Conservation (phyloP, 2,329 filamentous ascomycete species). For the Elsinoe perseae region DNA sequence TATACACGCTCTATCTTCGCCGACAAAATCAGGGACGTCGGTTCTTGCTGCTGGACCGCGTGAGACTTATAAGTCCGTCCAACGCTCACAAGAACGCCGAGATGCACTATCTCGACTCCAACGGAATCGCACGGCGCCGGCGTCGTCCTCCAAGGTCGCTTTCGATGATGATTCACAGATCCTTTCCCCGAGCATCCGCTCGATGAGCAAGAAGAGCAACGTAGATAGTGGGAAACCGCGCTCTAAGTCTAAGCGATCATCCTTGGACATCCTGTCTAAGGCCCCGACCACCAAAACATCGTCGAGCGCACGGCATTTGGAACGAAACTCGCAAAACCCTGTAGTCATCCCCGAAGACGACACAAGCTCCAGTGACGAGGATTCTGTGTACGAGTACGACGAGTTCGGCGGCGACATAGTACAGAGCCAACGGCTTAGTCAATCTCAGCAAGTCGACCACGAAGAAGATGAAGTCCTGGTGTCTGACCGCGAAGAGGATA, state of each 20-base stretch:
- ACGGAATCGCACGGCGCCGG: background rate
- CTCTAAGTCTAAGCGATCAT: background rate
- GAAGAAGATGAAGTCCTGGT: constrained; percentile 19
- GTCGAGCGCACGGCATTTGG: constrained; percentile 19
- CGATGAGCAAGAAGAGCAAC: no score
- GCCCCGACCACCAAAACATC: constrained; percentile 18
- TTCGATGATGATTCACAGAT: constrained; percentile 13
- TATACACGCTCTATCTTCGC: constrained; percentile 31
- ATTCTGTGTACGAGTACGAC: constrained; percentile 31
- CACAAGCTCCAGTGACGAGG: constrained; percentile 16
- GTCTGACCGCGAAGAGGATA: constrained; percentile 17
- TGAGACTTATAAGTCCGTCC: constrained; percentile 38
- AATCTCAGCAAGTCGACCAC: constrained; percentile 18
- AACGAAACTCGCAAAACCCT: constrained; percentile 16
- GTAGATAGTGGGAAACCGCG: no score
- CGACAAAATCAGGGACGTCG: constrained; percentile 24
- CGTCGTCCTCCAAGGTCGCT: constrained; percentile 12
- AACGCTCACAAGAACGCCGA: constrained; percentile 38
- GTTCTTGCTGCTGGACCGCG: constrained; percentile 29
- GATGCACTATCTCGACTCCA: constrained; percentile 20
- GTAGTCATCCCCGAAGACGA: constrained; percentile 20
- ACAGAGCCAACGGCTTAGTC: constrained; percentile 24
- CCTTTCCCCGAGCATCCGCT: background rate
- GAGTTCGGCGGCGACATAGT: constrained; percentile 30
- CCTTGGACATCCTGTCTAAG: background rate